Evolutionary conservation across 441 rosid genomes (phyloP), one percentile per base, ranked within the genome.

Genomic region (Bruguiera hainesii): DNA sequence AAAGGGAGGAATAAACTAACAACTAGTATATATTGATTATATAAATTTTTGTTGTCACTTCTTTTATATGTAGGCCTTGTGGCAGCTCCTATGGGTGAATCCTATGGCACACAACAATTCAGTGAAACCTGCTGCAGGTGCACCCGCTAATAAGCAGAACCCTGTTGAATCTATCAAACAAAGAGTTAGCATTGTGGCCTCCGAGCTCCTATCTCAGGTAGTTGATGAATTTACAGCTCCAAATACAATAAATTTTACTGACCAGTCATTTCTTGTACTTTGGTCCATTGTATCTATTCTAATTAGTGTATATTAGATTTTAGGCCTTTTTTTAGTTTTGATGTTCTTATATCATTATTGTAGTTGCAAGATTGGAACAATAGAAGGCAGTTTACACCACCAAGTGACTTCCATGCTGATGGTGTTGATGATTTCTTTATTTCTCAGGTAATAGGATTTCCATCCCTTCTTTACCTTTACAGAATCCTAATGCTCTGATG

Each of bases 331-430:
- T 29, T 7, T 28, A 67, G 55, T 30, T 59, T 66, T 61, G 11
- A 35, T 49, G 46, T 65, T 64, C 72, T 77, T 37, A 68, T 65
- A 60, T 74, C 64, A 39, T 69, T 73, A 31, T 74, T 63, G 58
- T 70, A 96, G 99, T 81, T 96, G 85, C 97, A 87, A 87, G 98
- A 96, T 83, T 96, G 99, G 99, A 93, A 96, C 73, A 93, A 84
- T 69, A 82, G 99, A 75, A 82, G 87, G 63, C 80, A 90, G 50
- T 96, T 96, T 78, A 81, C 91, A 59, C 82, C 88, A 51, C 82
- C 97, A 3, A 87, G 86, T 79, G 91, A 90, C 76, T 96, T 93
- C 76, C 98, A 96, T 81, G 97, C 98, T 10, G 97, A 89, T 73
- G 84, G 87, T 60, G 97, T 91, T 68, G 90, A 89, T 70, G 99